Conservation (phyloP, 306 rosid species). For the Comarum palustre region DNA sequence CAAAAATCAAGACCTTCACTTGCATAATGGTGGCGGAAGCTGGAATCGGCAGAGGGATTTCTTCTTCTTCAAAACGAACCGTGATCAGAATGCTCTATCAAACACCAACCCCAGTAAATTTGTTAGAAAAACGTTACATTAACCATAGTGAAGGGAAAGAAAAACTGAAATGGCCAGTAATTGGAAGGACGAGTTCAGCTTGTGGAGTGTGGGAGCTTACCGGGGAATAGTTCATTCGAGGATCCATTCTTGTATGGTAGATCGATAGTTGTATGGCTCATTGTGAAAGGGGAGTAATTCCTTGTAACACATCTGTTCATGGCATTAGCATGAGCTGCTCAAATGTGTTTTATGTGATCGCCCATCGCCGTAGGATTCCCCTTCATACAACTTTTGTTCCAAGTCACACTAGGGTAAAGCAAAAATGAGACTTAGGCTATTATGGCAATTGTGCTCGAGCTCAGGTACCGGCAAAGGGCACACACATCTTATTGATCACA, state of each 20-base stretch:
- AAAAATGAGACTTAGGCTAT: not conserved
- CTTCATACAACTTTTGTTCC: not conserved
- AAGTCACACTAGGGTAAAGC: not conserved
- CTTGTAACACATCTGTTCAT: not conserved
- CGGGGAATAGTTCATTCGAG: not conserved
- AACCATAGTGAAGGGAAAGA: not conserved
- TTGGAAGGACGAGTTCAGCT: not conserved
- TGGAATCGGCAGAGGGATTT: not conserved
- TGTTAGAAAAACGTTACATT: not conserved
- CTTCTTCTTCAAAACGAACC: not conserved
- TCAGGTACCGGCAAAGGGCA: not conserved
- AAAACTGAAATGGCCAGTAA: not conserved
- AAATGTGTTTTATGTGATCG: not conserved
- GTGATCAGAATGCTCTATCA: not conserved
- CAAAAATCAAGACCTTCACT: not conserved
- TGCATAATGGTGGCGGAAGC: not conserved
- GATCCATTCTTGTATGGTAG: not conserved
- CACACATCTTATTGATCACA: not conserved
- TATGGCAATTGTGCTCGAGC: not conserved
- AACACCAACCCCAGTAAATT: not conserved
- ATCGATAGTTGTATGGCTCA: not conserved
- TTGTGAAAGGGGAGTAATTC: not conserved
- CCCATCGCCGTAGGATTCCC: not conserved
- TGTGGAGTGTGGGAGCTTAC: not conserved
- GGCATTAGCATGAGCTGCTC: not conserved